These are phyloP conservation scores for Hypsizygus marmoreus DNA, from an alignment of 768 basidiomycete genomes.

Conservation along the genomic window DNA sequence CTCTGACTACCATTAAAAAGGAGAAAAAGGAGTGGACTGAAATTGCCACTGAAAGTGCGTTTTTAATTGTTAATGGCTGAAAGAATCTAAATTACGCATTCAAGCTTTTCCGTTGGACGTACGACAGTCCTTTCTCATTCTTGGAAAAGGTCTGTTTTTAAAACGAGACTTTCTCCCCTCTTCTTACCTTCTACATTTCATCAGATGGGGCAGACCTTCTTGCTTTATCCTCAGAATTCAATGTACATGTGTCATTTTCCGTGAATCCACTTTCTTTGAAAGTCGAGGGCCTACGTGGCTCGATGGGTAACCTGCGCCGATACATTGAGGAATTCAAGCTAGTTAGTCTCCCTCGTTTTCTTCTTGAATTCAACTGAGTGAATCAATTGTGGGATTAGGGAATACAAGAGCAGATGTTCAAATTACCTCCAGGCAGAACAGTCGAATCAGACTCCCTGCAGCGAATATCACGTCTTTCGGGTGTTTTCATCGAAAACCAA, in stretches of 20 bases:
- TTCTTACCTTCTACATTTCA: too few relatives aligned
- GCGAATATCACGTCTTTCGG: constrained; percentile 67
- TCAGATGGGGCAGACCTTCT: constrained; percentile 68
- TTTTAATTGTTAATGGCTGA: neutral
- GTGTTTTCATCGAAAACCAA: constrained; percentile 60
- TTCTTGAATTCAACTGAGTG: neutral
- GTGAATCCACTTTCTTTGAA: constrained; percentile 57
- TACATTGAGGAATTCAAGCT: constrained; percentile 50
- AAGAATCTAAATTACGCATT: constrained; percentile 4
- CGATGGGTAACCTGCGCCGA: constrained; percentile 48
- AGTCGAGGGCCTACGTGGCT: constrained; percentile 57
- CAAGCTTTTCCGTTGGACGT: constrained; percentile 60
- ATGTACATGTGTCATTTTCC: constrained; percentile 62
- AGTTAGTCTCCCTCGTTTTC: constrained; percentile 34
- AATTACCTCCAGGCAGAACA: constrained; percentile 46
- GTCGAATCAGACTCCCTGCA: constrained; percentile 52
- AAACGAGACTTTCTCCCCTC: neutral
- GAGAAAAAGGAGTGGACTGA: constrained; percentile 52
- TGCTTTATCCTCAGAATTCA: constrained; percentile 57
- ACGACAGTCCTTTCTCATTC: constrained; percentile 65
- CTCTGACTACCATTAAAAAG: constrained; percentile 53
- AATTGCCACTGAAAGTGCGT: constrained; percentile 47
- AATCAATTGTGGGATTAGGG: constrained; percentile 31
- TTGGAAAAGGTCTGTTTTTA: constrained; percentile 62
- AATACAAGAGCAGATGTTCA: constrained; percentile 36